Conservation (phyloP, 805 yeast genomes). For the Ogataea minuta region DNA sequence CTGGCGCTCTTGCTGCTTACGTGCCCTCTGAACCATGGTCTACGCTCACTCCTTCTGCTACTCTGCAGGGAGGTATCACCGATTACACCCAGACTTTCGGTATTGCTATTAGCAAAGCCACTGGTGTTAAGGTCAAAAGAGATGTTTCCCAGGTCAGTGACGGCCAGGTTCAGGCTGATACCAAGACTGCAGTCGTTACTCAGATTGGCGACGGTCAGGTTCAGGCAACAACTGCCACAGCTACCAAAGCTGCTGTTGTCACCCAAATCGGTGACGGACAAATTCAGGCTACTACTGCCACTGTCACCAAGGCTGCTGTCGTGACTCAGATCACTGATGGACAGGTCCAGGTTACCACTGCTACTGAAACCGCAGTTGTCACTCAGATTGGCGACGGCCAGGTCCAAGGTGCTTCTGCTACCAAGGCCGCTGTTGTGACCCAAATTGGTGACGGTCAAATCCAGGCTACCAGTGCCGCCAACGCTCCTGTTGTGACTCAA, state of each 20-base stretch:
- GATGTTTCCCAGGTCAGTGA: conserved; percentile 42
- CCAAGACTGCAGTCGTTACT: conserved; percentile 19
- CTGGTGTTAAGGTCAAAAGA: conserved; percentile 33
- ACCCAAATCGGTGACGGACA: conserved; percentile 48
- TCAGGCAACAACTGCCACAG: conserved; percentile 41
- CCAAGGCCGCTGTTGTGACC: conserved; percentile 22
- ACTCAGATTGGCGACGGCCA: conserved; percentile 45
- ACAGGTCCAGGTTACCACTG: conserved; percentile 42
- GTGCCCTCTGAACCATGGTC: conserved; percentile 69
- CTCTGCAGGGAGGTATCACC: conserved; percentile 53
- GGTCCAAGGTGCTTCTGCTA: conserved; percentile 34
- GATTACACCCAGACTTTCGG: conserved; percentile 60
- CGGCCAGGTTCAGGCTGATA: conserved; percentile 40
- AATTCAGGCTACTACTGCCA: no score
- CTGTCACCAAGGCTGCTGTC: conserved; percentile 24
- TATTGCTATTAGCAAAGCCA: conserved; percentile 59
- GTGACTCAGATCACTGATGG: conserved; percentile 45
- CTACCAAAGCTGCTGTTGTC: conserved; percentile 19
- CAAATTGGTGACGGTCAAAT: conserved; percentile 28
- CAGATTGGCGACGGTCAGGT: conserved; percentile 12
- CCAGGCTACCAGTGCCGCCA: conserved; percentile 26
- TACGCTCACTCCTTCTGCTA: conserved; percentile 63
- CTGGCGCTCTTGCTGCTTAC: conserved; percentile 57
- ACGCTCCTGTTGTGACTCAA: conserved; percentile 24
- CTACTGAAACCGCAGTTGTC: conserved; percentile 33